Conservation (phyloP, 75 land plant genomes). For the Adiantum capillusveneris region DNA sequence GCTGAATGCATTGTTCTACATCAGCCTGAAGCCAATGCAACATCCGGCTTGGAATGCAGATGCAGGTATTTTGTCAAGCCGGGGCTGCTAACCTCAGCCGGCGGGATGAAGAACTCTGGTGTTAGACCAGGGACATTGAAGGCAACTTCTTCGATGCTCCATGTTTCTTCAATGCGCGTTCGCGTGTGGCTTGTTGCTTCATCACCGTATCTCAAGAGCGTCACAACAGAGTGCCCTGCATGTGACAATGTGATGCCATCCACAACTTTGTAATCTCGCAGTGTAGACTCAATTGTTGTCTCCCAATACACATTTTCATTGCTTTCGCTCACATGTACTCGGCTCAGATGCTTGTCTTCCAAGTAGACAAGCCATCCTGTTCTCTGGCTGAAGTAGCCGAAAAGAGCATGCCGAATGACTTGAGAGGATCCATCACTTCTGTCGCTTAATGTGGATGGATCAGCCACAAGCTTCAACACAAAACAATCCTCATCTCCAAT, state of each 20-base stretch:
- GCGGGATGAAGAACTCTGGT: slow-evolving; percentile 63
- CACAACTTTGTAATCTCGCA: slow-evolving; percentile 5
- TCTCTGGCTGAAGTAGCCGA: slow-evolving; percentile 74
- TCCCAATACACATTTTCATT: slow-evolving; percentile 68
- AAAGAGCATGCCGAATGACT: slow-evolving; percentile 65
- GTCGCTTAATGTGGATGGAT: slow-evolving; percentile 47
- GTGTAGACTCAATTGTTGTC: slow-evolving; percentile 28
- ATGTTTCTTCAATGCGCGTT: slow-evolving; percentile 66
- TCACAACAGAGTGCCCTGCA: slow-evolving; percentile 55
- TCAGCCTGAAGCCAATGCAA: no score
- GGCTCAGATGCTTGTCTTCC: slow-evolving; percentile 69
- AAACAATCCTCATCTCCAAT: slow-evolving; percentile 72
- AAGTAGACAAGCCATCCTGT: slow-evolving; percentile 66
- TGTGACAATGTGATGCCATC: slow-evolving; percentile 66
- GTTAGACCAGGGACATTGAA: slow-evolving; percentile 76
- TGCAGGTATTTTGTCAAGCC: no score
- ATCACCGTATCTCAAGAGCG: slow-evolving; percentile 71
- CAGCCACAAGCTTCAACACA: slow-evolving; percentile 58
- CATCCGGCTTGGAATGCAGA: no score
- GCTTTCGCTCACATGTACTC: slow-evolving; percentile 43
- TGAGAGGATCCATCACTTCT: slow-evolving; percentile 75
- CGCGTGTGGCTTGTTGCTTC: slow-evolving; percentile 58
- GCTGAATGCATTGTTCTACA: no score
- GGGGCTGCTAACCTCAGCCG: slow-evolving; percentile 54
- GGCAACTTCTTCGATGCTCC: slow-evolving; percentile 74